Evolutionary conservation across 176 grass and related monocot species (phyloP).

Genomic region (Rhynchospora breviuscula): DNA sequence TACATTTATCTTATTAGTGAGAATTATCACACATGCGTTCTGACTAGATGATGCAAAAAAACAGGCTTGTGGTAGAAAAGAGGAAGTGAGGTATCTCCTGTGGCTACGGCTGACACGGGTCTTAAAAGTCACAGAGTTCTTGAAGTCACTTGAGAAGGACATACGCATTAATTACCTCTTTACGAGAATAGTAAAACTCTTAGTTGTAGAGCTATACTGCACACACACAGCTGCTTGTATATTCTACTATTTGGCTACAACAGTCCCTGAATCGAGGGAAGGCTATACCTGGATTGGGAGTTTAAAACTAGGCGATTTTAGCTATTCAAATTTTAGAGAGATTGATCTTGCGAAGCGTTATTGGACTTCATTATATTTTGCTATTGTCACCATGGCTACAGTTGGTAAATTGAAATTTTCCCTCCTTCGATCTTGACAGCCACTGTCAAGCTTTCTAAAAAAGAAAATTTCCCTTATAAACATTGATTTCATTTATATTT

Average conservation of each 20-base stretch:
- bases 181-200: constrained; percentile 95
- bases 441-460: too few relatives aligned
- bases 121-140: constrained; percentile 62
- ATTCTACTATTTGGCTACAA: constrained; percentile 95
- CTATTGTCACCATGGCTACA: constrained; percentile 97
- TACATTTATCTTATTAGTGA: not conserved
- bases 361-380: constrained; percentile 82
- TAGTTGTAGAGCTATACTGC: constrained; percentile 89
- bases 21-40: not conserved
- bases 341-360: constrained; percentile 79
- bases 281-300: constrained; percentile 92
- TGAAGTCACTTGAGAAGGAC: constrained; percentile 69
- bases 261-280: constrained; percentile 79
- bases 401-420: constrained; percentile 46
- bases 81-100: constrained; percentile 83
- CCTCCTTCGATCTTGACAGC: not conserved
- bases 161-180: constrained; percentile 97
- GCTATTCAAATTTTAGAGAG: constrained; percentile 72
- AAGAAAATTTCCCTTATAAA: not conserved
- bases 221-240: constrained; percentile 94
- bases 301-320: constrained; percentile 66
- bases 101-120: constrained; percentile 80
- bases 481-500: not conserved
- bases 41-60: constrained; percentile 2
- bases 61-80: constrained; percentile 64